phyloP scores from a whole-genome alignment of 2,329 filamentous ascomycete species.

The Colletotrichum limetticola region DNA sequence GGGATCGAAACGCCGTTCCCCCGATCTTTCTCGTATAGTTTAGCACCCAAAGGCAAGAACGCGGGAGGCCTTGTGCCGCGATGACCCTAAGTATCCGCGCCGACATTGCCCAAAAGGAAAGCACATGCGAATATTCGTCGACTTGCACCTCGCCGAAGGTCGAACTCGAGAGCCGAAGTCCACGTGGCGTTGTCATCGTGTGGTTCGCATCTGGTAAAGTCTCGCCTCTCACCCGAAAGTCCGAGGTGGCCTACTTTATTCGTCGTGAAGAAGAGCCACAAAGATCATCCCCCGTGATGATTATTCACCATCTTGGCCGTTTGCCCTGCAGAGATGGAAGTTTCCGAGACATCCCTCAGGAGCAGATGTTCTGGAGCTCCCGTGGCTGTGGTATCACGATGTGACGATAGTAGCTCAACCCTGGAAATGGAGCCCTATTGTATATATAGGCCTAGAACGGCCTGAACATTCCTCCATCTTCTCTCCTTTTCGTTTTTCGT shows the following conservation, averaged over 20 bases:
- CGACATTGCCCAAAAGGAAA: background rate
- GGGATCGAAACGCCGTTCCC: constrained; percentile 8
- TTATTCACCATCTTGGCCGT: background rate
- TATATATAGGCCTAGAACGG: background rate
- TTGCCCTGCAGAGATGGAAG: background rate
- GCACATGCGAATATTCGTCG: background rate
- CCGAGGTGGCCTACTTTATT: background rate
- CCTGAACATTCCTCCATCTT: background rate
- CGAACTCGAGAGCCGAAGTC: background rate
- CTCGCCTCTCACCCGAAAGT: background rate
- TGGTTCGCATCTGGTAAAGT: constrained; percentile 6
- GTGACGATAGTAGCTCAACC: background rate
- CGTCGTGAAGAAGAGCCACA: background rate
- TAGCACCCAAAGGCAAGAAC: background rate
- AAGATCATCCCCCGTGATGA: no score
- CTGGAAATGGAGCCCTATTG: background rate
- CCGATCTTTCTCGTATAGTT: background rate
- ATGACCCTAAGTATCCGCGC: background rate
- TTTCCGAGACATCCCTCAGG: background rate
- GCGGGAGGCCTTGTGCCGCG: background rate
- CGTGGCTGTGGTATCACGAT: background rate
- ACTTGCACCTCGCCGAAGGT: background rate
- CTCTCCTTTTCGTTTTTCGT: background rate
- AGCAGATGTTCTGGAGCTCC: background rate
- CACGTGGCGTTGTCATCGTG: background rate